Base-by-base conservation (phyloP, 306 rosid species). In the Hippophae tibetana region DNA sequence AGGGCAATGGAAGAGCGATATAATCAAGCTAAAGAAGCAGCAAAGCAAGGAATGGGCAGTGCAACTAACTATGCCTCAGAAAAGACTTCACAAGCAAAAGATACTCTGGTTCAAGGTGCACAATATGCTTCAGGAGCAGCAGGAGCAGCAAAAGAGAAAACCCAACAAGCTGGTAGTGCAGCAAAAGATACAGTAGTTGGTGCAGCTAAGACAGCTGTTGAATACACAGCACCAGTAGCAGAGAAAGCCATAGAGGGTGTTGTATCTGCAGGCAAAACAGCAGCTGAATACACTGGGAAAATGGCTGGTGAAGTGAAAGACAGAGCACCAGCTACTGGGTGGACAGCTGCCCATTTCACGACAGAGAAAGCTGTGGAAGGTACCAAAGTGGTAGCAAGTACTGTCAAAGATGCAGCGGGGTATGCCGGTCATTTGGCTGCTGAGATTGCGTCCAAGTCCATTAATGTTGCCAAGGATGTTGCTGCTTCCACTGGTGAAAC, bases 311-410 rank as follows among this genome's bases (percentile, higher is more conserved):
- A 72, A n/a, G 59, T 79, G 77, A 82, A 89, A 76, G 95, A 86
- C 45, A 84, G 64, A 69, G 86, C 78, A 0, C 42, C 64, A 1
- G 87, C 48, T 47, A 83, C 69, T 1, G 95, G 87, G 6, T 86
- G 95, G 95, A 69, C 76, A 1, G 86, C 86, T 2, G 93, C 80
- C 0, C 77, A 89, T 66, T 86, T 65, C 65, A 67, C 87, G 0
- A 43, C 89, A 0, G 87, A 79, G 73, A 47, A 53, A 23, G 73
- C 94, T 0, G 86, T 82, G 73, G 84, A 86, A 13, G 95, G 93
- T n/a, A 80, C 89, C 0, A 83, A 69, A 61, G 68, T 60, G 0
- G 89, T 76, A 0, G 86, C 76, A 0, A 63, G 70, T 52, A 78
- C 53, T 5, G 83, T 84, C 25, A 66, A 57, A 31, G 89, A 67